Evolutionary conservation across 805 yeast species (phyloP).

Genomic region (Pichia deserticola): DNA sequence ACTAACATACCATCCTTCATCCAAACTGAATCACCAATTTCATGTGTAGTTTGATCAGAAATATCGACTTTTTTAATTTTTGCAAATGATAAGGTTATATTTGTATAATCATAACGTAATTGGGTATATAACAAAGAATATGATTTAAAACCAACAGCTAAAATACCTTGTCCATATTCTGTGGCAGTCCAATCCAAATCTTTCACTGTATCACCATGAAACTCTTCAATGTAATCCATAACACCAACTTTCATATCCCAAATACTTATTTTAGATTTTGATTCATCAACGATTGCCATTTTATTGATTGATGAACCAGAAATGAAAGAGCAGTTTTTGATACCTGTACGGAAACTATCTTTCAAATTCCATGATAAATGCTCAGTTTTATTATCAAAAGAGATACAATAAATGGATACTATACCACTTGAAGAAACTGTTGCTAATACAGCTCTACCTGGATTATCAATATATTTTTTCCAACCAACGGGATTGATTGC

Average conservation of each 20-base stretch:
- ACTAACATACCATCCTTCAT: constrained; percentile 69
- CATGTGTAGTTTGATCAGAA: constrained; percentile 63
- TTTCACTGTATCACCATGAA: constrained; percentile 33
- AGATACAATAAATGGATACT: constrained; percentile 40
- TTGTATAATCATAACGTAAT: constrained; percentile 82
- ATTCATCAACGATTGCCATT: constrained; percentile 61
- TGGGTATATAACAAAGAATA: constrained; percentile 68
- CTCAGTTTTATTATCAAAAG: constrained; percentile 15
- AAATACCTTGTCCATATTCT: constrained; percentile 54
- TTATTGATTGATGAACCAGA: constrained; percentile 73
- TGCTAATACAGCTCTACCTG: constrained; percentile 44
- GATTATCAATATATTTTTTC: constrained; percentile 26
- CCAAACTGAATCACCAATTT: constrained; percentile 88
- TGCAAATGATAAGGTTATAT: constrained; percentile 67
- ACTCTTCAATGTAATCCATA: constrained; percentile 51
- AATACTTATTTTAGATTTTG: constrained; percentile 47
- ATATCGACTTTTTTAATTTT: constrained; percentile 70
- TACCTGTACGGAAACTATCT: constrained; percentile 47
- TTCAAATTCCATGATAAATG: constrained; percentile 47
- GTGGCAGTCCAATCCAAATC: constrained; percentile 90
- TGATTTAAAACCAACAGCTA: constrained; percentile 70
- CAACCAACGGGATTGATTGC: constrained; percentile 65
- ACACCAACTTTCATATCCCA: constrained; percentile 73
- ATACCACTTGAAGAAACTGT: constrained; percentile 47
- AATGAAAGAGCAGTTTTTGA: constrained; percentile 42